Evolutionary conservation across 257 asterid species (phyloP), one percentile per base, ranked within the genome.

Genomic region (Lithospermum erythrorhizon): DNA sequence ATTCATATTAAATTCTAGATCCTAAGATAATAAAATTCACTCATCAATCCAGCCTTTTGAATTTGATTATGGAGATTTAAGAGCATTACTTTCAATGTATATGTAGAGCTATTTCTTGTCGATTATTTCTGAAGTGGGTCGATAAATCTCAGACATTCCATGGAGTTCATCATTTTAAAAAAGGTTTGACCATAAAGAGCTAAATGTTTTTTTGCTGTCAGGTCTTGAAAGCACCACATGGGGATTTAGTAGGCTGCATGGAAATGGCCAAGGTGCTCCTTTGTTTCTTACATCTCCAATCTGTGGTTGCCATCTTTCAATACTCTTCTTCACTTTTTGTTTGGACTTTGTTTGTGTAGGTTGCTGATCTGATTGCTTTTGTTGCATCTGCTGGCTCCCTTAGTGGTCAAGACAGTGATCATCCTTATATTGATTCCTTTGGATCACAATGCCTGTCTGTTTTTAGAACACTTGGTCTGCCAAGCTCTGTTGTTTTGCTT

Each of bases 301-400:
- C 48, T 48, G 16, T 53, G 53, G 37, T 20, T 53, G 23, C 47
- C 41, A 9, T 7, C 25, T 61, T 35, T 7, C 10, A 29, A 18
- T 24, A 55, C 53, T 41, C 20, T 37, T 41, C 9, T 18, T 15
- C 32, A 25, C 14, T 14, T 24, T 55, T 24, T 21, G 14, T 60
- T n/a, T 52, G 64, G 47, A 54, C 45, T 14, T n/a, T 15, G 61
- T 32, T 66, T 37, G 52, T 68, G 49, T 70, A 91, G 98, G 87
- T 86, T 70, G 96, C 99, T 74, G 99, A 93, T 84, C 80, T 89
- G 78, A 80, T 93, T 80, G 97, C 89, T 66, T 93, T 93, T 79
- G 96, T 93, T 66, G 91, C 95, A 76, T 89, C 97, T 68, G 78
- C 93, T 4, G 77, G 73, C 66, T 73, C 82, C 66, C 48, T 69